A percentile compares a stretch with the other conserved stretches of the same genome.
Conservation (phyloP, 352 stramenopile species). For the Phytophthora cactorum region DNA sequence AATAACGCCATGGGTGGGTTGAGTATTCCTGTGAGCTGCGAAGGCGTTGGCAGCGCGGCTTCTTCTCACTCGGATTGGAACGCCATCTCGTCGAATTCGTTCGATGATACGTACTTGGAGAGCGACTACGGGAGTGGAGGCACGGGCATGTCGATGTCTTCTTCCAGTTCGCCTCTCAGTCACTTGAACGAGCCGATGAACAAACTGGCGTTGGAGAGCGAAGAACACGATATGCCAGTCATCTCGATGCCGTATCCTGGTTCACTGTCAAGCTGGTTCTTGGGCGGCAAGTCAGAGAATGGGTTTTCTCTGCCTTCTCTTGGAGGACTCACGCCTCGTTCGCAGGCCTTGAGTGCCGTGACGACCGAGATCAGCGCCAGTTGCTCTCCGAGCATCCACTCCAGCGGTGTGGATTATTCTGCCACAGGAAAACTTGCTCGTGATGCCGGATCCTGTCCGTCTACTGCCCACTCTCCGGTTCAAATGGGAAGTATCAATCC, state of each 20-base stretch:
- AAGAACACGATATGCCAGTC: slow-evolving; percentile 36
- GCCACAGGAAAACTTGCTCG: slow-evolving; percentile 21
- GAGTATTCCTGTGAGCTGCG: slow-evolving; percentile 16
- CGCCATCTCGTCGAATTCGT: slow-evolving; percentile 38
- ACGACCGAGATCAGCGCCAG: slow-evolving; percentile 19
- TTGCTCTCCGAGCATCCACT: slow-evolving; percentile 28
- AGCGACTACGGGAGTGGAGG: slow-evolving; percentile 25
- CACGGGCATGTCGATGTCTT: slow-evolving; percentile 21
- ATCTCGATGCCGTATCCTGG: slow-evolving; percentile 42
- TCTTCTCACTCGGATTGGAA: slow-evolving; percentile 38
- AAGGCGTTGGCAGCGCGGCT: slow-evolving; percentile 2
- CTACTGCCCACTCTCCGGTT: slow-evolving; percentile 32
- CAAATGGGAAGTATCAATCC: slow-evolving; percentile 54
- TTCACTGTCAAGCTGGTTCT: slow-evolving; percentile 33
- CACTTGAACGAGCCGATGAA: slow-evolving; percentile 42
- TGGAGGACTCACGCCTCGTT: slow-evolving; percentile 26
- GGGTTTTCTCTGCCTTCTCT: slow-evolving; percentile 28
- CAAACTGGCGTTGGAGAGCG: slow-evolving; percentile 32
- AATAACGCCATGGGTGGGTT: slow-evolving; percentile 2
- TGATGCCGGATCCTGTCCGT: slow-evolving; percentile 21
- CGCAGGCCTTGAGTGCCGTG: slow-evolving; percentile 9
- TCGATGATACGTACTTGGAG: slow-evolving; percentile 49
- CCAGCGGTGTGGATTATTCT: slow-evolving; percentile 12
- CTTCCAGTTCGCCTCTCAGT: slow-evolving; percentile 20
- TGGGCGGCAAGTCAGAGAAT: slow-evolving; percentile 29